phyloP scores from a whole-genome alignment of 106 monocot species.

The Dioscorea zingiberensis region DNA sequence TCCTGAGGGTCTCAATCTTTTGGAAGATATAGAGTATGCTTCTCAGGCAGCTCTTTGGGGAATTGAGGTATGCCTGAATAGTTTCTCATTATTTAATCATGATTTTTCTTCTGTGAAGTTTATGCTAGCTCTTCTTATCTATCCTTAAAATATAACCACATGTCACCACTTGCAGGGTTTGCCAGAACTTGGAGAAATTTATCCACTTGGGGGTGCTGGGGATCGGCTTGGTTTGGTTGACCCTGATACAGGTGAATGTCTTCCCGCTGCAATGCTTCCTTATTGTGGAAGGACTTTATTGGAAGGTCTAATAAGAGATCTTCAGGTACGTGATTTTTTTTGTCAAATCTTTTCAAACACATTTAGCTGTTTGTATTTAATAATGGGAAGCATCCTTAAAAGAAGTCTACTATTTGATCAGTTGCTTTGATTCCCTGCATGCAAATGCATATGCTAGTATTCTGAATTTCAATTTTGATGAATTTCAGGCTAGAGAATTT shows the following conservation, averaged over 20 bases:
- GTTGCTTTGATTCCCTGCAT: too few relatives aligned
- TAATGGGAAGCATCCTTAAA: not conserved
- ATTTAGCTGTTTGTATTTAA: not conserved
- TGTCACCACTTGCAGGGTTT: slow-evolving; percentile 53
- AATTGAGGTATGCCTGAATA: slow-evolving; percentile 60
- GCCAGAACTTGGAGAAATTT: slow-evolving; percentile 93
- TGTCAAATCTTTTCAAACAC: not conserved
- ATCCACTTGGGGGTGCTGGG: slow-evolving; percentile 97
- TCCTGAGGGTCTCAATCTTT: slow-evolving; percentile 63
- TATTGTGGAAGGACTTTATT: slow-evolving; percentile 83
- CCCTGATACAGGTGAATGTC: slow-evolving; percentile 65
- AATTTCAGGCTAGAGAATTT: slow-evolving; percentile 82
- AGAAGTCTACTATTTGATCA: too few relatives aligned
- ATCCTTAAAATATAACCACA: slow-evolving; percentile 2
- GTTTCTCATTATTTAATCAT: not conserved
- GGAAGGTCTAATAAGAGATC: slow-evolving; percentile 87
- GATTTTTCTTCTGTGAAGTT: not conserved
- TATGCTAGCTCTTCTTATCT: too few relatives aligned
- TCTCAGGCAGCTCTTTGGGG: slow-evolving; percentile 96
- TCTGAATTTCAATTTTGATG: slow-evolving; percentile 1
- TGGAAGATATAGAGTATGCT: slow-evolving; percentile 61
- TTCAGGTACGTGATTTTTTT: slow-evolving; percentile 56
- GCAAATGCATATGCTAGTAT: not conserved
- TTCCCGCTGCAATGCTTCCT: slow-evolving; percentile 94
- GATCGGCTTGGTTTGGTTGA: slow-evolving; percentile 92